Conservation (phyloP, 2,329 filamentous ascomycete genomes). For the Fusarium sororula region DNA sequence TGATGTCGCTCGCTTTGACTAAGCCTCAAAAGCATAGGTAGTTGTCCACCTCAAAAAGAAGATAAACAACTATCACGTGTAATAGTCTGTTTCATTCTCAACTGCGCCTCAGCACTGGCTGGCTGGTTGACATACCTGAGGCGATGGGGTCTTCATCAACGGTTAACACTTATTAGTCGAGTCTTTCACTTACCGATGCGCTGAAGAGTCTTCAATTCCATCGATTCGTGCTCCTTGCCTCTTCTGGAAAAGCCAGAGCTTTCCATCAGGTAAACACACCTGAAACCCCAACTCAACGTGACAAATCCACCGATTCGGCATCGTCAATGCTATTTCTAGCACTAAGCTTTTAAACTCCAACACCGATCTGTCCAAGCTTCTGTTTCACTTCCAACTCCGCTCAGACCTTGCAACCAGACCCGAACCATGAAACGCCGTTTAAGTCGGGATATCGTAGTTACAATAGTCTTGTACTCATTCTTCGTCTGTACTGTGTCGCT, state of each 20-base stretch:
- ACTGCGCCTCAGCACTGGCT: background rate
- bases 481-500: constrained; percentile 3
- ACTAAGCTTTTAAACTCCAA: background rate
- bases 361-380: background rate
- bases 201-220: background rate
- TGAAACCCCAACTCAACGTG: background rate
- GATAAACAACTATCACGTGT: background rate
- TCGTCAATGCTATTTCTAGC: background rate
- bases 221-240: background rate
- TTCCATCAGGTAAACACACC: background rate
- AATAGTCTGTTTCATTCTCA: background rate
- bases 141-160: background rate
- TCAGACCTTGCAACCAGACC: background rate
- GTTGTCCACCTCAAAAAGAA: background rate
- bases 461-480: background rate
- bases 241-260: background rate
- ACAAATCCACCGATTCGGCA: background rate
- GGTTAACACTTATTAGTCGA: background rate
- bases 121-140: background rate
- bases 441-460: constrained; percentile 3
- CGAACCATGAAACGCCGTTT: background rate
- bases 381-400: constrained; percentile 11
- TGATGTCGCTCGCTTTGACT: background rate
- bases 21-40: background rate
- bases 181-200: background rate